Percentiles rank a stretch among this genome's conserved stretches.
Conservation (phyloP, 1,139 yeast genomes). For the Yamadazyma sp. region DNA sequence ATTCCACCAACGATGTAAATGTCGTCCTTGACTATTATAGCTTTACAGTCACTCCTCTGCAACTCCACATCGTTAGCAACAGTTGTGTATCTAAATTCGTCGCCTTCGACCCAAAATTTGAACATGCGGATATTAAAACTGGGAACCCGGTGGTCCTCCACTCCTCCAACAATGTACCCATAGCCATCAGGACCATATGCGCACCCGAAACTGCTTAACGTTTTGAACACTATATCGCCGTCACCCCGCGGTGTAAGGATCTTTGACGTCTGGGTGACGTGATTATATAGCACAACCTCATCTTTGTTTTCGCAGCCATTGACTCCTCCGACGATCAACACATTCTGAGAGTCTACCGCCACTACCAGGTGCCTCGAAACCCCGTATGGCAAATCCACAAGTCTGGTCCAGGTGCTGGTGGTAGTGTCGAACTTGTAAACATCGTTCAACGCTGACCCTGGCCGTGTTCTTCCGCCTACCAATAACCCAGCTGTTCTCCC, state of each 20-base stretch:
- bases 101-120: slow-evolving; percentile 7
- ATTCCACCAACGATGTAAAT: slow-evolving; percentile 64
- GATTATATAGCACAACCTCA: slow-evolving; percentile 21
- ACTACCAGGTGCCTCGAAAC: slow-evolving; percentile 57
- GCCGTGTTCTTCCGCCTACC: slow-evolving; percentile 73
- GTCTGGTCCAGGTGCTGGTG: slow-evolving; percentile 29
- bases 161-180: slow-evolving; percentile 61
- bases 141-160: slow-evolving; percentile 32
- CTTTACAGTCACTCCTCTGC: slow-evolving; percentile 50
- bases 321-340: slow-evolving; percentile 58
- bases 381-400: slow-evolving; percentile 40
- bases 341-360: slow-evolving; percentile 26
- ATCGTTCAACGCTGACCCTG: slow-evolving; percentile 44
- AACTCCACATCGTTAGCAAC: slow-evolving; percentile 11
- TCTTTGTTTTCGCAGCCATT: slow-evolving; percentile 7
- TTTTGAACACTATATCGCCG: neutral
- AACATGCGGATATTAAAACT: slow-evolving; percentile 25
- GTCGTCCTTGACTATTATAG: slow-evolving; percentile 20
- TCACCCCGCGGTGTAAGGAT: neutral
- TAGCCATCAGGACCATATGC: slow-evolving; percentile 2
- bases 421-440: slow-evolving; percentile 21
- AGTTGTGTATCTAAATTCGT: slow-evolving; percentile 6
- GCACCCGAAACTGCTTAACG: slow-evolving; percentile 28
- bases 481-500: slow-evolving; percentile 32
- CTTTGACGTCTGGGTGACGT: slow-evolving; percentile 13